These are phyloP conservation scores for Oryza glaberrima DNA, from an alignment of 176 grass and related monocot species.

Conservation along the genomic window DNA sequence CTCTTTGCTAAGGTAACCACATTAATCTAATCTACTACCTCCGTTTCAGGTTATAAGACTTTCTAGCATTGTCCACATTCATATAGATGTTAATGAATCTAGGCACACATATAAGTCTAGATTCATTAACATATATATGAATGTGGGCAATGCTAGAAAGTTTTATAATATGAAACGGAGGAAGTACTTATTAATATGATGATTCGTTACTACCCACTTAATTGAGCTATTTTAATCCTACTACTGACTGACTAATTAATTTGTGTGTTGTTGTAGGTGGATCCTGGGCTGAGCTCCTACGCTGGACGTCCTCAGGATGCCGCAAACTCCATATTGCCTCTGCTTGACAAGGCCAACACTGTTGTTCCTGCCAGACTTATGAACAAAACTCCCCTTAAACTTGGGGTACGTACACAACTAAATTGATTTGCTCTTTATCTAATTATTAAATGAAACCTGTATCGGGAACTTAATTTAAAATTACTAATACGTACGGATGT, in stretches of 20 bases:
- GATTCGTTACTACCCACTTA: too few relatives aligned
- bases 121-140: too few relatives aligned
- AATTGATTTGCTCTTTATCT: background rate
- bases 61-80: too few relatives aligned
- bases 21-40: too few relatives aligned
- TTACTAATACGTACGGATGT: too few relatives aligned
- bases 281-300: constrained; percentile 57
- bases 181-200: too few relatives aligned
- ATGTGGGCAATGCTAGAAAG: too few relatives aligned
- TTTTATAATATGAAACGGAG: too few relatives aligned
- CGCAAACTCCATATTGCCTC: constrained; percentile 39
- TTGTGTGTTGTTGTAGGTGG: constrained; percentile 10
- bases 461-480: background rate
- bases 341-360: constrained; percentile 48
- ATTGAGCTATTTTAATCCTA: too few relatives aligned
- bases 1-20: constrained; percentile 21
- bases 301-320: constrained; percentile 45
- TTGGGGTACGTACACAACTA: constrained; percentile 45
- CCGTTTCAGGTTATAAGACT: too few relatives aligned
- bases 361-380: constrained; percentile 35
- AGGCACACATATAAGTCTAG: too few relatives aligned
- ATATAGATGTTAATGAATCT: too few relatives aligned
- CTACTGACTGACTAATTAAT: background rate
- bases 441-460: background rate
- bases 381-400: constrained; percentile 53